These are phyloP conservation scores for Anthostomella pinea DNA, from an alignment of 2,329 filamentous ascomycete genomes.

Conservation along the genomic window DNA sequence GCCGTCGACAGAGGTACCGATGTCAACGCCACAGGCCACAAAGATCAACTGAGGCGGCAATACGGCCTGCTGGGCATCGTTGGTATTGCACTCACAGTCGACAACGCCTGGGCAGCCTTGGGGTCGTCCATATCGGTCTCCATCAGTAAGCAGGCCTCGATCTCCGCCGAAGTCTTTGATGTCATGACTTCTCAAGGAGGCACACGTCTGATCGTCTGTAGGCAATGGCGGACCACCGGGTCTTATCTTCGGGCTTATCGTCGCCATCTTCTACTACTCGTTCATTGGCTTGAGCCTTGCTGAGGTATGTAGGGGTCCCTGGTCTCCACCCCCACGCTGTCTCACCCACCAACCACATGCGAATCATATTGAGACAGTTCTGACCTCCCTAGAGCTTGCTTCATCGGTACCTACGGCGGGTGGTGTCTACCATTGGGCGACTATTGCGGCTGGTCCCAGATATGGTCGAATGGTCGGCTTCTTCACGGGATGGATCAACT, in stretches of 20 bases:
- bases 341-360: not conserved
- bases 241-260: slow-evolving; percentile 41
- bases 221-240: slow-evolving; percentile 42
- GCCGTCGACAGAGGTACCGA: slow-evolving; percentile 38
- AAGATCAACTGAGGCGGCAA: slow-evolving; percentile 61
- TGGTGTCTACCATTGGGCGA: slow-evolving; percentile 61
- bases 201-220: slow-evolving; percentile 12
- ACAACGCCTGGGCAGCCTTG: slow-evolving; percentile 64
- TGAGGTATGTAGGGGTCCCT: slow-evolving; percentile 32
- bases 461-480: slow-evolving; percentile 52
- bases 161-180: slow-evolving; percentile 2
- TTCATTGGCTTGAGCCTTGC: slow-evolving; percentile 41
- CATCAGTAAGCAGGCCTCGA: slow-evolving; percentile 36
- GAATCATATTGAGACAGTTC: not conserved
- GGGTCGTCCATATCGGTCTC: slow-evolving; percentile 58
- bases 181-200: slow-evolving; percentile 2
- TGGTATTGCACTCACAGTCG: slow-evolving; percentile 58
- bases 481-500: slow-evolving; percentile 50
- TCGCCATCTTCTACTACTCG: slow-evolving; percentile 42
- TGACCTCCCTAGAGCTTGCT: slow-evolving; percentile 43
- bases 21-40: slow-evolving; percentile 64
- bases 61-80: slow-evolving; percentile 59
- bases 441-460: slow-evolving; percentile 52
- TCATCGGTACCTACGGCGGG: slow-evolving; percentile 58
- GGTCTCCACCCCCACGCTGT: not conserved